These are phyloP conservation scores for Lipomyces sp. DNA, from an alignment of 805 yeast genomes.

Conservation along the genomic window DNA sequence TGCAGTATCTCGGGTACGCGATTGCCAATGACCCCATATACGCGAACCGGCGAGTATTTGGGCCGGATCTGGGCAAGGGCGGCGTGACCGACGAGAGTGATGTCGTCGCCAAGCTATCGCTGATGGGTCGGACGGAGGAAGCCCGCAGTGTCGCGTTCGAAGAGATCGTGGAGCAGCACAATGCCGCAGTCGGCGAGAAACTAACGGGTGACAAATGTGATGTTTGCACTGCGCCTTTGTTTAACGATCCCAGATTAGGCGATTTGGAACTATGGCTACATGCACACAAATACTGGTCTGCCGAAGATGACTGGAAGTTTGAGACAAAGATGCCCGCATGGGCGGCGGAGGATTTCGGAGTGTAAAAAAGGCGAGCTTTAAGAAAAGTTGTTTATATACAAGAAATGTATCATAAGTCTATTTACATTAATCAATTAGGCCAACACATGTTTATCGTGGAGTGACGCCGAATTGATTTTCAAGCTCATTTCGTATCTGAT, in stretches of 20 bases:
- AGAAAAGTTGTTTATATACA: background rate
- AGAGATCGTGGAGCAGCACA: conserved; percentile 16
- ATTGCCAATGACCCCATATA: conserved; percentile 91
- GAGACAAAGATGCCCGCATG: conserved; percentile 75
- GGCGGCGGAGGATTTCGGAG: conserved; percentile 47
- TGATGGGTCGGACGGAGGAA: conserved; percentile 31
- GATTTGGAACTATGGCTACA: conserved; percentile 89
- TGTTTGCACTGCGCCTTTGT: conserved; percentile 65
- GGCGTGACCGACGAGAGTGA: conserved; percentile 50
- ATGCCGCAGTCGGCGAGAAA: conserved; percentile 54
- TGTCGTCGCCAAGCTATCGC: conserved; percentile 46
- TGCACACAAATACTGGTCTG: conserved; percentile 57
- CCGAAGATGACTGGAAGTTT: conserved; percentile 59
- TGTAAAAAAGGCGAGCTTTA: background rate
- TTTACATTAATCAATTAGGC: too few relatives aligned
- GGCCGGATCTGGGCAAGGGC: conserved; percentile 62
- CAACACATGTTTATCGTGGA: conserved; percentile 8
- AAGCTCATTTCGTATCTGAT: conserved; percentile 58
- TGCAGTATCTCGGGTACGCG: conserved; percentile 84
- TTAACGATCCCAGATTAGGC: conserved; percentile 83
- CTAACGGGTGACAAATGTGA: conserved; percentile 58
- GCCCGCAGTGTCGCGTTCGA: conserved; percentile 28
- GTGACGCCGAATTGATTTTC: conserved; percentile 22
- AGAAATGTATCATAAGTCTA: too few relatives aligned
- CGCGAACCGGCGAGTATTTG: conserved; percentile 80